Evolutionary conservation across 176 grass and related monocot genomes (phyloP), one percentile per base, ranked within the genome.

Genomic region (Aechmea fasciata): DNA sequence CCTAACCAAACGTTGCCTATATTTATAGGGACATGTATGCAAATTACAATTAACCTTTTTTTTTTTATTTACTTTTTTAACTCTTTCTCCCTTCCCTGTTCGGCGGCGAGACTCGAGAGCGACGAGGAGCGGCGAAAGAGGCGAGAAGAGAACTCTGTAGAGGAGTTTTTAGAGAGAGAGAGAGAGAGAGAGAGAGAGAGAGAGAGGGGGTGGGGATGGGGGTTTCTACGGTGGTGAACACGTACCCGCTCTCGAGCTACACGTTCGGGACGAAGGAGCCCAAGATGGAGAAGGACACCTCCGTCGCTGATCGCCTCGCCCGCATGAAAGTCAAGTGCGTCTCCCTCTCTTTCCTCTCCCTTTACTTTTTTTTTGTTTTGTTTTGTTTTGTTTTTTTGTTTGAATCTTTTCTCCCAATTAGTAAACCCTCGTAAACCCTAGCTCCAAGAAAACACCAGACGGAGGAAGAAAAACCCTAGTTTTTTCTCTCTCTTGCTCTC

Each of bases 201-300:
- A 22, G 11, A 3, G 7, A 70, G 69, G 19, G 14, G 55, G 20
- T 9, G 11, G 55, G 20, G 15, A 61, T 91, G 83, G 57, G 8
- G 80, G 70, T 73, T 15, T 74, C 78, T 17, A 81, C 88, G 81
- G 76, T 83, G 70, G 88, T 96, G 67, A 96, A 89, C 63, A 85
- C 85, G 53, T 96, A 96, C 88, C 92, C 88, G 50, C 88, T 96
- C 54, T 87, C 92, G 26, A 96, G 91, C 85, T 96, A 96, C 85
- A 96, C 92, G 62, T 96, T 96, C 85, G 92, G 92, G 23, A 96
- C 92, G 73, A 96, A 96, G 88, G 92, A 96, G 81, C 85, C 92
- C 63, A 96, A 96, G 85, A 96, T 96, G 92, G 92, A 96, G 92
- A 96, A 96, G 83, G 92, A 96, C 73, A 96, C 92, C 70, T 96